Conservation (phyloP, 441 rosid species). For the Populus trichocarpa region DNA sequence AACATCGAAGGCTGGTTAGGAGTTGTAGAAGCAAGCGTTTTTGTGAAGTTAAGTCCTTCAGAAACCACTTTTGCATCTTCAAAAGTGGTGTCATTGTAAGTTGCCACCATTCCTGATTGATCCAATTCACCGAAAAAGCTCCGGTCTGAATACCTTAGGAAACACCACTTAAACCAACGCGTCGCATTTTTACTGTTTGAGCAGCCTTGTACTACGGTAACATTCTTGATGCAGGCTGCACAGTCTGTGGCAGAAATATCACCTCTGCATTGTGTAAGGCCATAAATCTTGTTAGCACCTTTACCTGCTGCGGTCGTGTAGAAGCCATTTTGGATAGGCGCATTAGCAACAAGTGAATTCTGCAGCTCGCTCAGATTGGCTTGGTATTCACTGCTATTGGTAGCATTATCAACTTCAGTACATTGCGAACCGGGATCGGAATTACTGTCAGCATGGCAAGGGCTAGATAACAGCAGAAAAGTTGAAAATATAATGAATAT, state of each 20-base stretch:
- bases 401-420: neutral
- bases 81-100: conserved; percentile 26
- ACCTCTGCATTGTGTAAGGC: conserved; percentile 35
- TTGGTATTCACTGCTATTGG: neutral
- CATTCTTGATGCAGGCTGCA: conserved; percentile 25
- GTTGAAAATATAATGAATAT: conserved; percentile 5
- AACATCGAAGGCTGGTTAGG: conserved; percentile 30
- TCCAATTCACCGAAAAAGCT: conserved; percentile 35
- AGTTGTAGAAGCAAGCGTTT: conserved; percentile 26
- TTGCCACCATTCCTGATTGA: conserved; percentile 23
- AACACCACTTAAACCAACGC: conserved; percentile 38
- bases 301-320: conserved; percentile 15
- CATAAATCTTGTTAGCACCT: conserved; percentile 24
- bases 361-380: neutral
- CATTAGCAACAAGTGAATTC: neutral
- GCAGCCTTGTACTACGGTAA: conserved; percentile 16
- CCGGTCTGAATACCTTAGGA: conserved; percentile 29
- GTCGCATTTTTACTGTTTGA: conserved; percentile 19
- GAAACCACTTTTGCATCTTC: conserved; percentile 32
- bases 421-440: neutral
- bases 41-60: conserved; percentile 29
- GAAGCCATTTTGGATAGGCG: conserved; percentile 22
- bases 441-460: conserved; percentile 2
- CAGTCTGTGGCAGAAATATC: conserved; percentile 26
- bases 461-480: conserved; percentile 9